phyloP scores from a whole-genome alignment of 306 rosid genomes.

The Quercus variabilis region DNA sequence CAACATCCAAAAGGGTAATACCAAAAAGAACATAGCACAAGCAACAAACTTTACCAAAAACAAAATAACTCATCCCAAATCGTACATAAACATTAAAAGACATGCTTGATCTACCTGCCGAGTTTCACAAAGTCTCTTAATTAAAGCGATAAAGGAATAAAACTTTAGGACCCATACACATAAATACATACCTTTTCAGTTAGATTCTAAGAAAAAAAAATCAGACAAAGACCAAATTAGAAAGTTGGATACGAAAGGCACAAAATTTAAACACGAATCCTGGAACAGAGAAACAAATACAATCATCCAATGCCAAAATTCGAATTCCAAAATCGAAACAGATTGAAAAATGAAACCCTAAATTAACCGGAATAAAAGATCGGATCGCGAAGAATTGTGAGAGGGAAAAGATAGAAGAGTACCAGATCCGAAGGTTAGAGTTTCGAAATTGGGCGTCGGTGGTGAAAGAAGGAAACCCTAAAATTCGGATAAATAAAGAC shows the following conservation, averaged over 20 bases:
- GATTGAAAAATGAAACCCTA: neutral
- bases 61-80: neutral
- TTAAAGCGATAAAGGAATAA: neutral
- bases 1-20: neutral
- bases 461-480: constrained; percentile 30
- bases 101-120: neutral
- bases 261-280: neutral
- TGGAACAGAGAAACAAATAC: neutral
- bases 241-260: neutral
- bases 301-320: constrained; percentile 4
- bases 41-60: neutral
- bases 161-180: neutral
- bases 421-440: constrained; percentile 66
- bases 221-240: neutral
- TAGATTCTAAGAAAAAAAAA: neutral
- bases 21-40: neutral
- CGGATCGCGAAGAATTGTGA: neutral
- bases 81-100: neutral
- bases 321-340: neutral
- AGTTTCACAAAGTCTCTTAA: neutral
- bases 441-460: constrained; percentile 14
- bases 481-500: constrained; percentile 40
- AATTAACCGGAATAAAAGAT: neutral
- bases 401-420: neutral
- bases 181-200: too few species aligned